Conservation (phyloP, 2,329 filamentous ascomycete species). For the Parastagonospora avenae region DNA sequence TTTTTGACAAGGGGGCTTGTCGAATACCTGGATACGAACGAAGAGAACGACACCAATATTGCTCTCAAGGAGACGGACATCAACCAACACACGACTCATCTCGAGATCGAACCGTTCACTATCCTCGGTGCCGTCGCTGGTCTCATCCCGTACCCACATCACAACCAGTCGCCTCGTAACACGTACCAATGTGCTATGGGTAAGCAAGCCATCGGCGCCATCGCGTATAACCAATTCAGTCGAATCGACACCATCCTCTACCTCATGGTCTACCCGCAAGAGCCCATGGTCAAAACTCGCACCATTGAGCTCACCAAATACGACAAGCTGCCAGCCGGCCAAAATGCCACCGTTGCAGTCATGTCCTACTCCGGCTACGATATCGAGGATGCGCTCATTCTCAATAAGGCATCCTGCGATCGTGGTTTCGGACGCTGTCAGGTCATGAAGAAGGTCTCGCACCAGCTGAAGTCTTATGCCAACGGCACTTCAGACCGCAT, state of each 20-base stretch:
- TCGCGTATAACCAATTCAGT: slow-evolving; percentile 97
- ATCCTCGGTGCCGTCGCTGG: slow-evolving; percentile 94
- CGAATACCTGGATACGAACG: slow-evolving; percentile 97
- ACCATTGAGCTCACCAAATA: slow-evolving; percentile 97
- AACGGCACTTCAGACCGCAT: slow-evolving; percentile 72
- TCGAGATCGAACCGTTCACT: slow-evolving; percentile 98
- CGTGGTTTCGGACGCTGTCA: slow-evolving; percentile 96
- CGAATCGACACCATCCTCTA: slow-evolving; percentile 96
- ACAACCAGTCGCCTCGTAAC: slow-evolving; percentile 98
- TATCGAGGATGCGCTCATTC: slow-evolving; percentile 95
- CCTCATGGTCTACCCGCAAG: slow-evolving; percentile 95
- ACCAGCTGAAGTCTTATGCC: slow-evolving; percentile 84
- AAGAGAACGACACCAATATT: slow-evolving; percentile 95
- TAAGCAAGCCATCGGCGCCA: slow-evolving; percentile 98
- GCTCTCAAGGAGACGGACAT: slow-evolving; percentile 88
- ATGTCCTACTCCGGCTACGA: slow-evolving; percentile 99
- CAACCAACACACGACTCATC: slow-evolving; percentile 81
- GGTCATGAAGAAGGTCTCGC: slow-evolving; percentile 93
- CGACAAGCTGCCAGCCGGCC: slow-evolving; percentile 93
- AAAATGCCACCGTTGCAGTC: slow-evolving; percentile 96
- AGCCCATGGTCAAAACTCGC: slow-evolving; percentile 95
- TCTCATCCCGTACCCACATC: slow-evolving; percentile 95
- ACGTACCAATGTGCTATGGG: slow-evolving; percentile 99
- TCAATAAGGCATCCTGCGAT: slow-evolving; percentile 96
- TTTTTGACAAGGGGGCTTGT: slow-evolving; percentile 89